A percentile compares a stretch with the other conserved stretches of the same genome.
These are phyloP conservation scores for Aspergillus aculeatinus DNA, from an alignment of 2,329 filamentous ascomycete genomes.

Conservation along the genomic window DNA sequence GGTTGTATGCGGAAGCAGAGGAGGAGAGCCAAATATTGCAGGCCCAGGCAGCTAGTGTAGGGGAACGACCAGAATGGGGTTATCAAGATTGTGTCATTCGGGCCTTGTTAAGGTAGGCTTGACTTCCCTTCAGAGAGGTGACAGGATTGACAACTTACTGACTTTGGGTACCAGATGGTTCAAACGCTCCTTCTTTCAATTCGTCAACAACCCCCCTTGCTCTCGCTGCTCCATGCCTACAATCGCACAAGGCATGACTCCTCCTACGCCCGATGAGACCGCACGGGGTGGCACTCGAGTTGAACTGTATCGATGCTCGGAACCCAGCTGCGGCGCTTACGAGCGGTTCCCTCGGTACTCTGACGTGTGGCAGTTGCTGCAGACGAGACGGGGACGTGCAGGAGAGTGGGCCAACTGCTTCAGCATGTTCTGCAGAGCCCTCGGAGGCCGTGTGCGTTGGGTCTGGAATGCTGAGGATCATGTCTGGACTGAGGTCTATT, in stretches of 20 bases:
- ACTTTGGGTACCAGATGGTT: conserved; percentile 69
- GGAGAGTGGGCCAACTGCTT: conserved; percentile 99
- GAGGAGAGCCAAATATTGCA: conserved; percentile 86
- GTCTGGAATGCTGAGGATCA: conserved; percentile 98
- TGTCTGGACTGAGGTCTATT: conserved; percentile 97
- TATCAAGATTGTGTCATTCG: conserved; percentile 96
- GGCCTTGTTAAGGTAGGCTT: conserved; percentile 72
- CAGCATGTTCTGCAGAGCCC: conserved; percentile 92
- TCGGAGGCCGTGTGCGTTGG: conserved; percentile 90
- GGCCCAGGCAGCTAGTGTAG: conserved; percentile 84
- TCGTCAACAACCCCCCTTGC: conserved; percentile 94
- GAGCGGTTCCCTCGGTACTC: conserved; percentile 93
- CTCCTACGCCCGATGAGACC: conserved; percentile 82
- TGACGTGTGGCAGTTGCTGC: conserved; percentile 88
- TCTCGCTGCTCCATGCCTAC: conserved; percentile 79
- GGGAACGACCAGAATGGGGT: conserved; percentile 84
- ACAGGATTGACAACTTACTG: conserved; percentile 12
- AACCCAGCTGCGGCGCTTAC: conserved; percentile 69
- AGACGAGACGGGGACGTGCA: conserved; percentile 79
- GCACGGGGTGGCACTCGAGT: conserved; percentile 84
- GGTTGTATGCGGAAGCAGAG: conserved; percentile 90
- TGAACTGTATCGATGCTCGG: conserved; percentile 86
- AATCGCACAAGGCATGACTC: conserved; percentile 76
- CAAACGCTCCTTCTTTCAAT: conserved; percentile 89
- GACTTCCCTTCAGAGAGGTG: conserved; percentile 6